Base-by-base conservation (phyloP, 1,139 yeast genomes). In the Diutina rugosa region DNA sequence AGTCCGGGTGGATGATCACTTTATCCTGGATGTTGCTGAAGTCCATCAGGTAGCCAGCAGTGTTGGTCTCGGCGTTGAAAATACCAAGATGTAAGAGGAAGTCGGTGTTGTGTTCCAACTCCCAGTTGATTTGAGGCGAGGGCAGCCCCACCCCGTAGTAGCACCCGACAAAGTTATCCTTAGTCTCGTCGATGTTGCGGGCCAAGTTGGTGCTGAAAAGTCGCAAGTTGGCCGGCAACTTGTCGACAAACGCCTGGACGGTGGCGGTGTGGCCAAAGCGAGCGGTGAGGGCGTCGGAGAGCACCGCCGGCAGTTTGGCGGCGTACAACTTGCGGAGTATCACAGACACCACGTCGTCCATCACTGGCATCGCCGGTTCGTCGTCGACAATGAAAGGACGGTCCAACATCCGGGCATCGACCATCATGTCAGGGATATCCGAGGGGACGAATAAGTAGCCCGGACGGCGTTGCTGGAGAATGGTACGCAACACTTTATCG, bases 391-490 rank as follows among this genome's bases (percentile, higher is more conserved):
- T 56, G 63, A 71, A 62, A 47, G 72, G 63, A 62, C 58, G 55
- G 30, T 57, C 60, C 56, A 71, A 68, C 57, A 73, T 67, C 6
- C 69, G 61, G 6, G 72, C 64, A 28, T 79, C 72, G 16, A 87
- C 82, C 51, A 70, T 61, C 51, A 72, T 63, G 62, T 80, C 80
- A 9, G 84, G 82, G 63, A 87, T 69, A 65, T 89, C 91, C 51
- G 79, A 73, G 2, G 97, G 97, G 52, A 90, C 68, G 65, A 81
- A 87, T 58, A 90, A 70, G 65, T 86, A 89, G 7, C 95, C 96
- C 0, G 97, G 97, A 65, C 85, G 80, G 35, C 85, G 82, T 57
- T 78, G 75, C 52, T 69, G 72, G 61, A 80, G 72, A 41, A 88
- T 81, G 41, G 78, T 73, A 52, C 66, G 65, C 60, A 90, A 78